Conservation (phyloP, 495 filamentous ascomycete genomes). For the Cryomyces minteri region DNA sequence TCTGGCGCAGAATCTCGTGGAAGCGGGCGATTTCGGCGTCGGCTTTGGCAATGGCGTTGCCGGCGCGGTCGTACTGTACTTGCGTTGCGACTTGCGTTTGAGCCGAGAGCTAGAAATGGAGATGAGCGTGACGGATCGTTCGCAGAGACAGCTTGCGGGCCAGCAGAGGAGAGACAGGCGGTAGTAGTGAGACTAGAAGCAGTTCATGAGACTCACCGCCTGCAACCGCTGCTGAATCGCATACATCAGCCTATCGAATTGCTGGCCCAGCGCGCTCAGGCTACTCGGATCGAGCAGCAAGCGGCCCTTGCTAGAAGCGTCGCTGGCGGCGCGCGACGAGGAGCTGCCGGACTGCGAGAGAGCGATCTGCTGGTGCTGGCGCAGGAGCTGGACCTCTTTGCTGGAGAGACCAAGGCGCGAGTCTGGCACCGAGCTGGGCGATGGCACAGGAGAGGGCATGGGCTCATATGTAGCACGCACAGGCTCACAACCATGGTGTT, state of each 20-base stretch:
- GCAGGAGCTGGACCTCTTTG: slow-evolving; percentile 72
- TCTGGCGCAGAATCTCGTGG: slow-evolving; percentile 59
- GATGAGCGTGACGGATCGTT: neutral
- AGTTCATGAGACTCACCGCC: slow-evolving; percentile 24
- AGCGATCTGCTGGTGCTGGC: slow-evolving; percentile 62
- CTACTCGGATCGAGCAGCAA: slow-evolving; percentile 69
- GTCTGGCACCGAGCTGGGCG: slow-evolving; percentile 53
- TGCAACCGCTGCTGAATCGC: slow-evolving; percentile 68
- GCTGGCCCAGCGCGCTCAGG: slow-evolving; percentile 53
- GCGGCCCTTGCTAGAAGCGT: slow-evolving; percentile 64
- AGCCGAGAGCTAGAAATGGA: slow-evolving; percentile 38
- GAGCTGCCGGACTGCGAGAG: slow-evolving; percentile 41
- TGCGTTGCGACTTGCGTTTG: slow-evolving; percentile 67
- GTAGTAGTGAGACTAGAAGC: neutral
- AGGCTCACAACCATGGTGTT: too few species aligned
- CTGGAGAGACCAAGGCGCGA: slow-evolving; percentile 71
- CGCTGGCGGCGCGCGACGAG: slow-evolving; percentile 65
- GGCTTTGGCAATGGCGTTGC: slow-evolving; percentile 63
- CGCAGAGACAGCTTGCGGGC: neutral
- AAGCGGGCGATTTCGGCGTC: slow-evolving; percentile 82
- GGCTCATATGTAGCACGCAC: neutral
- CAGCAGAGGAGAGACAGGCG: neutral
- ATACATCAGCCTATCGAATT: slow-evolving; percentile 70
- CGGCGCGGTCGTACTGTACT: slow-evolving; percentile 63
- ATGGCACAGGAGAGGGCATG: slow-evolving; percentile 6